Conservation (phyloP, 1,284 basidiomycete genomes). For the Boletus semigastroideus region DNA sequence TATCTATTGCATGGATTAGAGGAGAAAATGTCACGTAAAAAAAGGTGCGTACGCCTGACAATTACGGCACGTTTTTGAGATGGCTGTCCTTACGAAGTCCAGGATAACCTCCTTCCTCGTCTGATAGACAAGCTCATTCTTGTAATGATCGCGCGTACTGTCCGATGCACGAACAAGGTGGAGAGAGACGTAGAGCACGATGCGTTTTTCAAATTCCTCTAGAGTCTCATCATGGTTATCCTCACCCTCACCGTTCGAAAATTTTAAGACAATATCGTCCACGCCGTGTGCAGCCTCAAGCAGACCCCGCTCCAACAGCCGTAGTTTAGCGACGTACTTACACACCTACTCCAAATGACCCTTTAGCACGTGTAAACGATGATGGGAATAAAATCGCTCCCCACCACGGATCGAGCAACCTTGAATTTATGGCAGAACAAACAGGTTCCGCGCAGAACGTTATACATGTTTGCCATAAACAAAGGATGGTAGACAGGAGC, state of each 20-base stretch:
- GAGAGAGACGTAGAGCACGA: constrained; percentile 73
- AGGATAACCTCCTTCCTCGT: constrained; percentile 81
- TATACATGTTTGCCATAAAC: constrained; percentile 93
- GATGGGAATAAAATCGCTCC: constrained; percentile 33
- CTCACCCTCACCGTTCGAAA: constrained; percentile 36
- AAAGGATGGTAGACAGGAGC: constrained; percentile 96
- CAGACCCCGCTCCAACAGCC: constrained; percentile 89
- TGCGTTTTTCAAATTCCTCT: constrained; percentile 65
- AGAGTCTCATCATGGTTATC: constrained; percentile 51
- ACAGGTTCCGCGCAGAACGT: constrained; percentile 88
- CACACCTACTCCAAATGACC: constrained; percentile 51
- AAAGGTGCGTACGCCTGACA: constrained; percentile 75
- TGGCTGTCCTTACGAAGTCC: constrained; percentile 78
- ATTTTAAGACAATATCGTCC: constrained; percentile 55
- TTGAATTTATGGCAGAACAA: constrained; percentile 97
- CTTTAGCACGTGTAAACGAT: constrained; percentile 11
- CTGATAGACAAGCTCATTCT: constrained; percentile 87
- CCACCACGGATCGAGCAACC: constrained; percentile 70
- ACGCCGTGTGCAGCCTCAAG: constrained; percentile 80
- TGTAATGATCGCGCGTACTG: constrained; percentile 81
- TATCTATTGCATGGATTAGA: constrained; percentile 46
- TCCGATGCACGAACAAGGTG: constrained; percentile 59
- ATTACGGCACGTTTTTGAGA: constrained; percentile 74
- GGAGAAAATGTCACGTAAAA: background rate
- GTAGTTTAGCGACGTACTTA: constrained; percentile 85